Conservation (phyloP, 78 protist species). For the Speleostelium caveatum region DNA sequence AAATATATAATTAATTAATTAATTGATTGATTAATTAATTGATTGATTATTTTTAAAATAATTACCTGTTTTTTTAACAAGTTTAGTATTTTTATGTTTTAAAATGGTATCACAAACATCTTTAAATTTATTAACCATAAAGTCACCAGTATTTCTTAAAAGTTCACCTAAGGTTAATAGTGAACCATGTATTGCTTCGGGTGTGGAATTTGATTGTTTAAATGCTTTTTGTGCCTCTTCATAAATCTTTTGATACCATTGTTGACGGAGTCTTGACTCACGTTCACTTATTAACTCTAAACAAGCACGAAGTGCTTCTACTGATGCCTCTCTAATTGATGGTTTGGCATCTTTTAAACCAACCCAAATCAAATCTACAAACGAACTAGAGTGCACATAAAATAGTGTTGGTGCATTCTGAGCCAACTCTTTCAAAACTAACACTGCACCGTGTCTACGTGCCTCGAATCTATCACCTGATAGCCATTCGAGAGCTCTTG, state of each 20-base stretch:
- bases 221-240: constrained; percentile 76
- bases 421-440: constrained; percentile 76
- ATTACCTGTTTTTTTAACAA: constrained; percentile 71
- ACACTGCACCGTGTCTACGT: constrained; percentile 54
- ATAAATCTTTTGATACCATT: constrained; percentile 81
- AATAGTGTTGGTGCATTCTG: constrained; percentile 83
- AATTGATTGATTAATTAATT: background rate
- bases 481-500: constrained; percentile 77
- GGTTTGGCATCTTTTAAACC: constrained; percentile 68
- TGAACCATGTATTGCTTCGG: constrained; percentile 74
- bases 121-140: constrained; percentile 47
- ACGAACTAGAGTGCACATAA: constrained; percentile 59
- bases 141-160: constrained; percentile 73
- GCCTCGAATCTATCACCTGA: constrained; percentile 47
- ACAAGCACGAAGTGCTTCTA: constrained; percentile 73
- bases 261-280: constrained; percentile 54
- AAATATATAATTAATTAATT: background rate
- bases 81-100: constrained; percentile 68
- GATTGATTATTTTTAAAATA: background rate
- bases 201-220: constrained; percentile 48
- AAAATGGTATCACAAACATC: constrained; percentile 72
- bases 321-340: constrained; percentile 75
- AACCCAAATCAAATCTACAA: constrained; percentile 69
- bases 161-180: constrained; percentile 52
- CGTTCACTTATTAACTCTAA: constrained; percentile 62